phyloP scores from a whole-genome alignment of 2,329 filamentous ascomycete species.

The Nigrospora oryzae region DNA sequence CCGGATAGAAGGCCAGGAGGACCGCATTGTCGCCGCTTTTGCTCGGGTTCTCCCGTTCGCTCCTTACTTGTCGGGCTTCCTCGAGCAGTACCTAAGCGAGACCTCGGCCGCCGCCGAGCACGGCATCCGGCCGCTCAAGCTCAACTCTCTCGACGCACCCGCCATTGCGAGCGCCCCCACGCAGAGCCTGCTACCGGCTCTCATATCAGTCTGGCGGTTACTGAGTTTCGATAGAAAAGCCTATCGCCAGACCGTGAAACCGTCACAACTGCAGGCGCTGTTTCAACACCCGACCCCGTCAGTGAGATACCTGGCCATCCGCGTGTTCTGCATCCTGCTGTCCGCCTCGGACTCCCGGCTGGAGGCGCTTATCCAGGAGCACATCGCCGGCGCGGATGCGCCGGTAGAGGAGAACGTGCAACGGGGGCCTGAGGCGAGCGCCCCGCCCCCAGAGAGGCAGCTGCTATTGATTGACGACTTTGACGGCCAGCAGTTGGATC shows the following conservation, averaged over 20 bases:
- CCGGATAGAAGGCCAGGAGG: slow-evolving; percentile 25
- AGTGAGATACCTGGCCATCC: slow-evolving; percentile 73
- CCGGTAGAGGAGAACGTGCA: neutral
- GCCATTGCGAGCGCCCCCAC: slow-evolving; percentile 6
- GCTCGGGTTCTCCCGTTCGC: slow-evolving; percentile 75
- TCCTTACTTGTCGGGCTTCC: slow-evolving; percentile 67
- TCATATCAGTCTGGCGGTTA: slow-evolving; percentile 71
- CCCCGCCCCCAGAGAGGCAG: neutral
- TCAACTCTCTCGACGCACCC: slow-evolving; percentile 17
- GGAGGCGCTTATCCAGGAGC: slow-evolving; percentile 59
- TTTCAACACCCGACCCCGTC: slow-evolving; percentile 51
- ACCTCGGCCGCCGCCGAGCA: slow-evolving; percentile 12
- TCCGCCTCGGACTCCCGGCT: slow-evolving; percentile 72
- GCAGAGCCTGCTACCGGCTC: slow-evolving; percentile 23
- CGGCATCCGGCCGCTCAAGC: slow-evolving; percentile 10
- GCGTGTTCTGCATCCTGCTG: slow-evolving; percentile 72
- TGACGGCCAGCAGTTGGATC: slow-evolving; percentile 72
- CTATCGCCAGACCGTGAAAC: slow-evolving; percentile 58
- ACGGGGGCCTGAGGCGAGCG: neutral
- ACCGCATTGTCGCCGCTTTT: slow-evolving; percentile 59
- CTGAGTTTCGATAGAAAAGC: slow-evolving; percentile 64
- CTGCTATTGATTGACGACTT: slow-evolving; percentile 55
- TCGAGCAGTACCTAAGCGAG: slow-evolving; percentile 37
- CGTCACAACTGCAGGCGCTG: slow-evolving; percentile 59
- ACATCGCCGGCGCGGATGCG: slow-evolving; percentile 47